phyloP scores from a whole-genome alignment of 768 basidiomycete genomes.

The Trametes sanguinea region DNA sequence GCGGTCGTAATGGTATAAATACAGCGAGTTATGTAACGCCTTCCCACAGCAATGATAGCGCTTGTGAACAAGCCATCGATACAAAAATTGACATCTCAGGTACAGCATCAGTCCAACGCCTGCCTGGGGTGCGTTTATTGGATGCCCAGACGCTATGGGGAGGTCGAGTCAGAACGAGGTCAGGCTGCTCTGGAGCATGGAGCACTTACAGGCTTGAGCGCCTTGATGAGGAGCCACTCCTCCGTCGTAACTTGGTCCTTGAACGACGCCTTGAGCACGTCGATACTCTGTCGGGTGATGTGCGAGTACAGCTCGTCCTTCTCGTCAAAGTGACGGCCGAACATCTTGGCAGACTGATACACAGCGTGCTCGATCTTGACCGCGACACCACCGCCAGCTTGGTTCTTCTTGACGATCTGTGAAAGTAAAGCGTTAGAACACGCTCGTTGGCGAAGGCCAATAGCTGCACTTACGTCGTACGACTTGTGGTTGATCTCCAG shows the following conservation, averaged over 20 bases:
- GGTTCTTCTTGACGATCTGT: slow-evolving; percentile 87
- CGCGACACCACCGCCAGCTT: slow-evolving; percentile 95
- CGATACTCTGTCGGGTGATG: slow-evolving; percentile 91
- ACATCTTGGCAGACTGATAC: slow-evolving; percentile 94
- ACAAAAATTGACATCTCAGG: not conserved
- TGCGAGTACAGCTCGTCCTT: slow-evolving; percentile 93
- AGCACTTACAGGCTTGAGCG: slow-evolving; percentile 70
- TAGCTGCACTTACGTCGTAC: slow-evolving; percentile 57
- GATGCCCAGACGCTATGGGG: slow-evolving; percentile 41
- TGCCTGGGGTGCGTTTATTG: slow-evolving; percentile 22
- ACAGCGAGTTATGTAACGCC: slow-evolving; percentile 28
- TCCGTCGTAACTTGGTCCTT: slow-evolving; percentile 86
- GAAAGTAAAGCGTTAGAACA: not conserved
- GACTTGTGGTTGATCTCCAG: slow-evolving; percentile 97
- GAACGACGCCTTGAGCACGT: slow-evolving; percentile 91
- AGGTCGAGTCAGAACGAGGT: not conserved
- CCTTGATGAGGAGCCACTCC: slow-evolving; percentile 92
- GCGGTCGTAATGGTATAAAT: slow-evolving; percentile 22
- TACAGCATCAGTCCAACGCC: slow-evolving; percentile 6
- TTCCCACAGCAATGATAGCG: slow-evolving; percentile 13
- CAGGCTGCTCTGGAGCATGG: not conserved
- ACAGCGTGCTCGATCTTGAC: slow-evolving; percentile 98
- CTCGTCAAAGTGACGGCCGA: slow-evolving; percentile 93
- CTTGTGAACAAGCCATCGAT: slow-evolving; percentile 8
- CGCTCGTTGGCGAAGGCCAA: not conserved